A percentile compares a stretch with the other conserved stretches of the same genome.
phyloP scores from a whole-genome alignment of 2,329 filamentous ascomycete genomes.

The Cladosporium colombiae region DNA sequence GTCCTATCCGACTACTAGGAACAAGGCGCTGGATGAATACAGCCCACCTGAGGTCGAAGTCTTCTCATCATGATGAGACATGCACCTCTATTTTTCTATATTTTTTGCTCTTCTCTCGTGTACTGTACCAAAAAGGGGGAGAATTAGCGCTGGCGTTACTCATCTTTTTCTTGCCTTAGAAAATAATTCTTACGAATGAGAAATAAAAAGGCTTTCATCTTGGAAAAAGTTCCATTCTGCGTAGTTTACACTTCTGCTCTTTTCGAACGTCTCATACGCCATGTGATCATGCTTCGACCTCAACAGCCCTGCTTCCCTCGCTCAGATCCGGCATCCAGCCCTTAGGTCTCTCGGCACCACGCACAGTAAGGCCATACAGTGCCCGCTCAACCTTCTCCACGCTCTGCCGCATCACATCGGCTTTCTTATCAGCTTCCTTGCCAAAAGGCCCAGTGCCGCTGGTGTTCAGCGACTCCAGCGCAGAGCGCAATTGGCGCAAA shows the following conservation, averaged over 20 bases:
- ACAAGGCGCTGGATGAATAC: not conserved
- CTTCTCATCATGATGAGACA: not conserved
- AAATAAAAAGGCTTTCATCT: not conserved
- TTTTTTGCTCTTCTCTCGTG: constrained; percentile 1
- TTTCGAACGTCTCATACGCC: not conserved
- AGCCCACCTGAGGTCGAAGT: not conserved
- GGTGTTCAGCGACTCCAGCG: constrained; percentile 70
- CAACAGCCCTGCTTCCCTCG: constrained; percentile 41
- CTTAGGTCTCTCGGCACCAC: constrained; percentile 83
- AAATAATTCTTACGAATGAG: not conserved
- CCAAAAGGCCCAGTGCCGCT: constrained; percentile 56
- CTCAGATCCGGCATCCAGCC: constrained; percentile 82
- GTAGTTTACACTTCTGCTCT: not conserved
- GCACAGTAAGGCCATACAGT: constrained; percentile 82
- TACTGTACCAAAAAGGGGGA: constrained; percentile 19
- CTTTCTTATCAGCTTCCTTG: constrained; percentile 73
- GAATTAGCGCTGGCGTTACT: constrained; percentile 17
- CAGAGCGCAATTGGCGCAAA: constrained; percentile 73
- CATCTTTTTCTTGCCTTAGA: not conserved
- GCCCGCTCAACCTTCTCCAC: constrained; percentile 93
- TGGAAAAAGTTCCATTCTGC: constrained; percentile 23
- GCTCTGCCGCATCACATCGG: constrained; percentile 80
- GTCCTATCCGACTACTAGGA: not conserved
- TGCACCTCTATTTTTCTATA: not conserved
- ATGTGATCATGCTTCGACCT: constrained; percentile 38